Evolutionary conservation across 2,329 filamentous ascomycete species (phyloP).

Genomic region (Claviceps quebecensis): DNA sequence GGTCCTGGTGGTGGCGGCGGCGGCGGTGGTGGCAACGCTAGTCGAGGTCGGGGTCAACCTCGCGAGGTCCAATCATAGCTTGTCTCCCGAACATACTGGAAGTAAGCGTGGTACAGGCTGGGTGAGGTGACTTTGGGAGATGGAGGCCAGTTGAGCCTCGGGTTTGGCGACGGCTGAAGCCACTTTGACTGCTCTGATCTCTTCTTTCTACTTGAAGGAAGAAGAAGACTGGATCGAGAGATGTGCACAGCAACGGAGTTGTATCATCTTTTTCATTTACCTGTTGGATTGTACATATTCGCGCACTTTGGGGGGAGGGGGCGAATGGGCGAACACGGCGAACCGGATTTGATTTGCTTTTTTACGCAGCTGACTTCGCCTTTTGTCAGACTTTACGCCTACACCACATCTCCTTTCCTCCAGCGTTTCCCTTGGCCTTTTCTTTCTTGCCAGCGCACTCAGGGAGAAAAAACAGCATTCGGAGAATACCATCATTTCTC

Average conservation of each 20-base stretch:
- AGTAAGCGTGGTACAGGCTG: slow-evolving; percentile 12
- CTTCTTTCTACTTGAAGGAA: slow-evolving; percentile 9
- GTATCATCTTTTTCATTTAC: slow-evolving; percentile 12
- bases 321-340: slow-evolving; percentile 23
- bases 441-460: background rate
- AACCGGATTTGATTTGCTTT: slow-evolving; percentile 19
- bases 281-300: slow-evolving; percentile 31
- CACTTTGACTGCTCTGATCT: background rate
- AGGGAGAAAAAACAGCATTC: background rate
- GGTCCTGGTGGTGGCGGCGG: slow-evolving; percentile 11
- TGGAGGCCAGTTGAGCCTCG: background rate
- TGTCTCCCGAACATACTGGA: slow-evolving; percentile 11
- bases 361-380: background rate
- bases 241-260: slow-evolving; percentile 5
- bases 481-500: slow-evolving; percentile 1
- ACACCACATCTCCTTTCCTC: background rate
- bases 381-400: slow-evolving; percentile 1
- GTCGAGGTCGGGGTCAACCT: slow-evolving; percentile 23
- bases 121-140: slow-evolving; percentile 3
- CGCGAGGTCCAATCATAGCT: slow-evolving; percentile 22
- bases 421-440: background rate
- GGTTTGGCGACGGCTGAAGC: background rate
- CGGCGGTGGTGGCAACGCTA: slow-evolving; percentile 13
- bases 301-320: slow-evolving; percentile 14
- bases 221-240: background rate